Percentiles rank a stretch among this genome's conserved stretches.
These are phyloP conservation scores for Ceratobasidium sp. DNA, from an alignment of 1,284 basidiomycete genomes.

Conservation along the genomic window DNA sequence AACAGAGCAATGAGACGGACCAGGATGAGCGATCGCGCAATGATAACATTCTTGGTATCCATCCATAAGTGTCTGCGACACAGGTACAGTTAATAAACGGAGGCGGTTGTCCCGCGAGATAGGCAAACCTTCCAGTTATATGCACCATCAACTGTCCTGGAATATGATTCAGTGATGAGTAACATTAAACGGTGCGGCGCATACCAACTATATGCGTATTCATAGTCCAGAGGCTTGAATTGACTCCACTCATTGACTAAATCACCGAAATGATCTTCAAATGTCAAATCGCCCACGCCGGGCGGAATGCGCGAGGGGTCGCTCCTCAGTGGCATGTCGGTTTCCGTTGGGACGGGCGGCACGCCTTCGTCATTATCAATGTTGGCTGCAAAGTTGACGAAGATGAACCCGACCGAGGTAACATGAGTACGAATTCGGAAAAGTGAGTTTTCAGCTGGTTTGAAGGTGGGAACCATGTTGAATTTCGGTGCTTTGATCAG, in stretches of 20 bases:
- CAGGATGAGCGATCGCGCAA: slow-evolving; percentile 46
- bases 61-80: slow-evolving; percentile 45
- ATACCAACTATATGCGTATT: slow-evolving; percentile 42
- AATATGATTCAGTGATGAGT: background rate
- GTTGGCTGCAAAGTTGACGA: slow-evolving; percentile 46
- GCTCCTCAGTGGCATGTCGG: slow-evolving; percentile 32
- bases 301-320: slow-evolving; percentile 31
- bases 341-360: slow-evolving; percentile 19
- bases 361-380: slow-evolving; percentile 26
- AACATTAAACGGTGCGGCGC: background rate
- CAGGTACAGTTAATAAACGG: too few relatives aligned
- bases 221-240: slow-evolving; percentile 41
- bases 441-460: slow-evolving; percentile 45
- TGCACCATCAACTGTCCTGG: slow-evolving; percentile 37
- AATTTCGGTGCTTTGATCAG: slow-evolving; percentile 47
- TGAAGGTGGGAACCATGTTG: slow-evolving; percentile 45
- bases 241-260: slow-evolving; percentile 37
- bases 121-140: slow-evolving; percentile 42
- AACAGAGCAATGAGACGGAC: slow-evolving; percentile 6
- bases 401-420: slow-evolving; percentile 45
- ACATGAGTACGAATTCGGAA: slow-evolving; percentile 47
- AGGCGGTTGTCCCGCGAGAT: background rate
- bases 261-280: slow-evolving; percentile 45
- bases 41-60: slow-evolving; percentile 48
- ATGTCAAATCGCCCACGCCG: slow-evolving; percentile 39